These are phyloP conservation scores for Primulina huaijiensis DNA, from an alignment of 257 asterid species.

Conservation along the genomic window DNA sequence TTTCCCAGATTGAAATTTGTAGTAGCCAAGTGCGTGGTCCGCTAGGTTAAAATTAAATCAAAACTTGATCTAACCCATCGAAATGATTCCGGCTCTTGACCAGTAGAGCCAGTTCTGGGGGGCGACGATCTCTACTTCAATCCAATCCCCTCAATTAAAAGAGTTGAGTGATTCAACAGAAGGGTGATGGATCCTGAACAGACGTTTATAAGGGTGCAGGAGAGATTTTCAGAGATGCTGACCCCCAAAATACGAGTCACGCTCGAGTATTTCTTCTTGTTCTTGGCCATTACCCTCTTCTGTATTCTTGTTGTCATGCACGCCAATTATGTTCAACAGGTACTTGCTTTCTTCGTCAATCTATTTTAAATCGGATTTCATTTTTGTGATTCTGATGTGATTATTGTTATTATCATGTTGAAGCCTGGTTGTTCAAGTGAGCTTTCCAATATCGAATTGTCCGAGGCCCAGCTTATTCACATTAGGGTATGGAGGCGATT, in stretches of 20 bases:
- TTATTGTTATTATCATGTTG: slow-evolving; percentile 24
- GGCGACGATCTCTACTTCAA: no score
- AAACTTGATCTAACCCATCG: no score
- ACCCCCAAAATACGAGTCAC: slow-evolving; percentile 71
- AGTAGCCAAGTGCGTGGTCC: no score
- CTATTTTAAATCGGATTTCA: background rate
- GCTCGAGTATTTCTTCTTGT: slow-evolving; percentile 78
- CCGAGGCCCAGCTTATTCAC: slow-evolving; percentile 78
- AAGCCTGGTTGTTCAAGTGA: slow-evolving; percentile 98
- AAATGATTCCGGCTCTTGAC: no score
- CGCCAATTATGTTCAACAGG: slow-evolving; percentile 99
- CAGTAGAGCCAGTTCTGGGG: no score
- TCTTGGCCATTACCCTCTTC: slow-evolving; percentile 83
- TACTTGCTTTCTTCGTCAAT: slow-evolving; percentile 17
- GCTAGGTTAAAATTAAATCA: no score
- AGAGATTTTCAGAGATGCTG: slow-evolving; percentile 89
- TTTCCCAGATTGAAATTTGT: no score
- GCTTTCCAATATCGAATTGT: slow-evolving; percentile 54
- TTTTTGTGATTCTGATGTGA: background rate
- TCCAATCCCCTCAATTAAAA: no score
- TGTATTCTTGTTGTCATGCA: slow-evolving; percentile 95
- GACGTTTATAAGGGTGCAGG: slow-evolving; percentile 95
- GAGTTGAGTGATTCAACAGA: background rate
- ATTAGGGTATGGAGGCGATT: slow-evolving; percentile 53
- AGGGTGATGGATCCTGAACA: slow-evolving; percentile 89